Percentiles rank a stretch among this genome's conserved stretches.
Conservation (phyloP, 2,329 filamentous ascomycete genomes). For the Cryphonectria japonica region DNA sequence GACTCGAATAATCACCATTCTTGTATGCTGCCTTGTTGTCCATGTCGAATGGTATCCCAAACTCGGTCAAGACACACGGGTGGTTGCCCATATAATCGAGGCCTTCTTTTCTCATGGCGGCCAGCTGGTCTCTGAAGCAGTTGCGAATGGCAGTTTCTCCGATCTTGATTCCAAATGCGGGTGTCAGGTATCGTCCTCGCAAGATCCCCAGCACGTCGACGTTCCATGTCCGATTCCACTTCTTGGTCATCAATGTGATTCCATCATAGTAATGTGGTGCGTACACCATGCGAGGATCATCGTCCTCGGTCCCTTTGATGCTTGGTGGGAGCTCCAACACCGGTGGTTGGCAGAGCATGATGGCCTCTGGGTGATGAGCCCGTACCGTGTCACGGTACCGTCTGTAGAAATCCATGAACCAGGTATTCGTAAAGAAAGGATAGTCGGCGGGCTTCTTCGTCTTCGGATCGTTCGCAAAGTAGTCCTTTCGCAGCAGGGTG, state of each 20-base stretch:
- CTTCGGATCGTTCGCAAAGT: slow-evolving; percentile 79
- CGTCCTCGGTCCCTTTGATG: slow-evolving; percentile 85
- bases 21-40: slow-evolving; percentile 94
- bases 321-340: slow-evolving; percentile 88
- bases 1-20: slow-evolving; percentile 92
- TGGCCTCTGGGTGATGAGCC: slow-evolving; percentile 74
- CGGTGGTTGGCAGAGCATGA: slow-evolving; percentile 89
- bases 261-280: slow-evolving; percentile 97
- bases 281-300: slow-evolving; percentile 89
- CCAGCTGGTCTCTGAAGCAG: slow-evolving; percentile 86
- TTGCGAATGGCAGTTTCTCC: slow-evolving; percentile 94
- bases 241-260: slow-evolving; percentile 95
- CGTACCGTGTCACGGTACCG: slow-evolving; percentile 76
- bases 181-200: slow-evolving; percentile 83
- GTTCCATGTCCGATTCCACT: slow-evolving; percentile 98
- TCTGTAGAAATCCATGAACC: slow-evolving; percentile 86
- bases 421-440: slow-evolving; percentile 84
- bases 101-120: slow-evolving; percentile 82
- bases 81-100: slow-evolving; percentile 86
- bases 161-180: slow-evolving; percentile 89
- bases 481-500: slow-evolving; percentile 78
- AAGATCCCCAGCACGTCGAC: slow-evolving; percentile 93
- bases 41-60: slow-evolving; percentile 99
- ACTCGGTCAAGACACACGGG: slow-evolving; percentile 89
- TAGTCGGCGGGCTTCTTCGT: slow-evolving; percentile 78